Base-by-base conservation (phyloP, 331 rosid genomes). In the Pyracantha coccinea region DNA sequence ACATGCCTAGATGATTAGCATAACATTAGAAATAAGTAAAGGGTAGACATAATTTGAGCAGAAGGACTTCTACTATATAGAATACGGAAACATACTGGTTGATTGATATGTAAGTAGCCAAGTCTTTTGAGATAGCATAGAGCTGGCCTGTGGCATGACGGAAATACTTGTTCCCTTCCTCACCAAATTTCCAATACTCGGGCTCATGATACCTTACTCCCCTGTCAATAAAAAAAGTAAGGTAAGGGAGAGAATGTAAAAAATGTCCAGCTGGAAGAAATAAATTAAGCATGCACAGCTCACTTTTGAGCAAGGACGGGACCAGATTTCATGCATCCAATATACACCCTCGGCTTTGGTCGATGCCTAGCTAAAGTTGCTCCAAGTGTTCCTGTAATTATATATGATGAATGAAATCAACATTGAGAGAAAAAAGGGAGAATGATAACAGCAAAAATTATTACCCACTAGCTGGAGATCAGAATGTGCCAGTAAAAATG, bases 301-400 rank as follows among this genome's bases (percentile, higher is more conserved):
- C 69, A 87, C 91, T 84, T 87, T 80, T 72, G 91, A 50, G 91
- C 88, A 52, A 87, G 85, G 65, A 87, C 91, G 0, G 88, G 91
- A 78, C 91, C 91, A 7, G 91, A 87, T 78, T 87, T 87, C 91
- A 87, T 87, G 77, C 91, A 87, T 55, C 91, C 91, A 24, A 87
- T 84, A 72, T 87, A 87, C 44, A 87, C 85, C 59, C 88, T 76
- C 19, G 84, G 66, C 65, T 87, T 82, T 5, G 78, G 70, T 57
- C 87, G 68, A 66, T 87, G 91, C 35, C 85, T 82, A 33, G 85
- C 91, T 69, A 87, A 73, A 62, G 88, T 86, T 70, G 86, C 79
- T 57, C 88, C 88, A 24, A 86, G 88, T 32, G 90, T 84, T 63
- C 85, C 90, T 86, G 86, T 23, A 71, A 71, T 29, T 29, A 74